Evolutionary conservation across 1,284 basidiomycete genomes (phyloP), one percentile per base, ranked within the genome.

Genomic region (Ceratobasidium sp.): DNA sequence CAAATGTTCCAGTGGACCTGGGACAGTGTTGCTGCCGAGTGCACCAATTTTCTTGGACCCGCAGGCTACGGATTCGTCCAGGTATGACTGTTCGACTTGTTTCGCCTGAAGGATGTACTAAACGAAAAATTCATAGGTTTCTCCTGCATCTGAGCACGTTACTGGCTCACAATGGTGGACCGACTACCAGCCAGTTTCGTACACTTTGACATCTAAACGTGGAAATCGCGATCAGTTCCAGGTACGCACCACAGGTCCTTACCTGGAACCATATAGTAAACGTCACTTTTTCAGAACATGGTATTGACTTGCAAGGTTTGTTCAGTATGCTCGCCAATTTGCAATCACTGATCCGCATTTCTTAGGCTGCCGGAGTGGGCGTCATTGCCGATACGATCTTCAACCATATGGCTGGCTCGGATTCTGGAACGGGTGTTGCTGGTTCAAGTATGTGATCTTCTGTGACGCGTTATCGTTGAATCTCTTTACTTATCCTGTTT

Each of bases 21-120:
- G 89, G 86, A 87, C 80, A 91, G 89, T 80, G 83, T 92, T 69
- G 91, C 91, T 0, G 82, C 87, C 1, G 91, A 93, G 84, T 93
- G 92, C 83, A 89, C 87, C 5, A 85, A 85, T 74, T 92, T 91
- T 82, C 86, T 93, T 70, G 91, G 92, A 0, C 91, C 91, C 6
- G 88, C 89, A 33, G 86, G 91, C 0, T 92, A 92, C 82, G 91
- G 90, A 4, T 92, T 88, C 80, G 90, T 92, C 26, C 91, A 92
- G 89, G 89, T 77, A 52, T 68, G 33, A 26, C 5, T 9, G 3
- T 33, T 26, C 33, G 33, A 46, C 23, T 42, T 70, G n/a, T n/a
- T n/a, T n/a, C n/a, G n/a, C n/a, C n/a, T n/a, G n/a, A n/a, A n/a
- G n/a, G n/a, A n/a, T n/a, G 10, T 20, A 42, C 10, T 64, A 12